These are phyloP conservation scores for Talaromyces rugulosus DNA, from an alignment of 2,329 filamentous ascomycete genomes.

Conservation along the genomic window DNA sequence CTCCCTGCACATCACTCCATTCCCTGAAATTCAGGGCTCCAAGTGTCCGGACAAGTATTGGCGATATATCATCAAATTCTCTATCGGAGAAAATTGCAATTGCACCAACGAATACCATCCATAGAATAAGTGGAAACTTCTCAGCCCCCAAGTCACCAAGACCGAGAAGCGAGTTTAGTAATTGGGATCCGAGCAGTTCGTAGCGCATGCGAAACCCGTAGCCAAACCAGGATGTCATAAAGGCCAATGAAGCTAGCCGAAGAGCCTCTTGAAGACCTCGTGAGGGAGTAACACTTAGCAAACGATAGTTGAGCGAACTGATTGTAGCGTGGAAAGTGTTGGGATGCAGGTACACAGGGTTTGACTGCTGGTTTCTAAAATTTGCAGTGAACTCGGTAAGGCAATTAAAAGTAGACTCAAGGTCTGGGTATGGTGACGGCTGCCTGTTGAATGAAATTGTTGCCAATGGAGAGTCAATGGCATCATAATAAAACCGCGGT, in stretches of 20 bases:
- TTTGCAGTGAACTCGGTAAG: background rate
- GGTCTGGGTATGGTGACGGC: background rate
- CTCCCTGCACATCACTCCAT: background rate
- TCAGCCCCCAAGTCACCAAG: background rate
- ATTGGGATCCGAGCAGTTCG: background rate
- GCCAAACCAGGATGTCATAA: constrained; percentile 1
- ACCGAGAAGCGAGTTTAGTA: background rate
- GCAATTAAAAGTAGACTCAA: background rate
- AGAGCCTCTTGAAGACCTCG: background rate
- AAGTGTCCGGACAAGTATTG: background rate
- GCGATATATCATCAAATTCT: background rate
- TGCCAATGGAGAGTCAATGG: background rate
- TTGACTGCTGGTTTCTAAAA: background rate
- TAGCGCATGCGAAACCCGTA: background rate
- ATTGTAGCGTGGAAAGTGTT: background rate
- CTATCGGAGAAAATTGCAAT: background rate
- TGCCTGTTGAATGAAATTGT: background rate
- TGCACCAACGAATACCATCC: background rate
- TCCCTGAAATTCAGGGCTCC: background rate
- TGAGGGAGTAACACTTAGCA: background rate
- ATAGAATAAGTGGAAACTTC: background rate
- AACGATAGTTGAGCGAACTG: background rate
- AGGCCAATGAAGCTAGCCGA: background rate
- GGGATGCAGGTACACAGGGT: background rate
- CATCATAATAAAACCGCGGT: background rate